A percentile compares a stretch with the other conserved stretches of the same genome.
phyloP scores from a whole-genome alignment of 2,329 filamentous ascomycete species.

The Pleurostoma richardsiae region DNA sequence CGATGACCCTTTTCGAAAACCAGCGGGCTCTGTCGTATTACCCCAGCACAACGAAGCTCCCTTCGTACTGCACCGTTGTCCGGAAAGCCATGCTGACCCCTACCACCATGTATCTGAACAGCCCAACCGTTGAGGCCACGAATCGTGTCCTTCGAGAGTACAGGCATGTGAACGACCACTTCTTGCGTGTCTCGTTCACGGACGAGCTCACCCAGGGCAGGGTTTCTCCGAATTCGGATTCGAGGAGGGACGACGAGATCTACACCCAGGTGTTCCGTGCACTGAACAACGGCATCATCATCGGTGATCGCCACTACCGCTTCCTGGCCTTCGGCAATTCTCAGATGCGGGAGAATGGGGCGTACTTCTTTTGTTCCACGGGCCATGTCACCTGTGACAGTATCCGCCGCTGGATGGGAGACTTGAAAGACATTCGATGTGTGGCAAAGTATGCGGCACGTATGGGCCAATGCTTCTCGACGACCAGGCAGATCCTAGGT shows the following conservation, averaged over 20 bases:
- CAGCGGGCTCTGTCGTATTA: constrained; percentile 41
- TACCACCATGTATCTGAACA: constrained; percentile 72
- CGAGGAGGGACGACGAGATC: constrained; percentile 59
- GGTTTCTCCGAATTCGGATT: constrained; percentile 50
- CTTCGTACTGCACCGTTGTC: constrained; percentile 68
- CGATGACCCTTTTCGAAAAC: constrained; percentile 65
- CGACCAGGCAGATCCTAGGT: constrained; percentile 69
- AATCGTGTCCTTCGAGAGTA: constrained; percentile 82
- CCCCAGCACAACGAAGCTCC: constrained; percentile 45
- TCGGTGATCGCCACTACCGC: constrained; percentile 78
- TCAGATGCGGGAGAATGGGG: constrained; percentile 85
- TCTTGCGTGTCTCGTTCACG: constrained; percentile 83
- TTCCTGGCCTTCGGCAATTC: constrained; percentile 96
- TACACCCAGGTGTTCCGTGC: constrained; percentile 70
- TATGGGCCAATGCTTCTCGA: constrained; percentile 93
- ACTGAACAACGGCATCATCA: constrained; percentile 70
- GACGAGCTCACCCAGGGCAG: constrained; percentile 66
- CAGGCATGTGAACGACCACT: constrained; percentile 64
- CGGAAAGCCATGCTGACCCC: constrained; percentile 79
- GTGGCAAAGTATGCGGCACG: constrained; percentile 89
- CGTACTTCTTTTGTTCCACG: constrained; percentile 83
- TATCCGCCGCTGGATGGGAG: constrained; percentile 83
- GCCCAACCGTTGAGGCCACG: constrained; percentile 76
- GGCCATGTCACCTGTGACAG: constrained; percentile 62
- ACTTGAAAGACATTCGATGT: constrained; percentile 73